phyloP scores from a whole-genome alignment of 2,329 filamentous ascomycete species.

The Fusarium torulosum region DNA sequence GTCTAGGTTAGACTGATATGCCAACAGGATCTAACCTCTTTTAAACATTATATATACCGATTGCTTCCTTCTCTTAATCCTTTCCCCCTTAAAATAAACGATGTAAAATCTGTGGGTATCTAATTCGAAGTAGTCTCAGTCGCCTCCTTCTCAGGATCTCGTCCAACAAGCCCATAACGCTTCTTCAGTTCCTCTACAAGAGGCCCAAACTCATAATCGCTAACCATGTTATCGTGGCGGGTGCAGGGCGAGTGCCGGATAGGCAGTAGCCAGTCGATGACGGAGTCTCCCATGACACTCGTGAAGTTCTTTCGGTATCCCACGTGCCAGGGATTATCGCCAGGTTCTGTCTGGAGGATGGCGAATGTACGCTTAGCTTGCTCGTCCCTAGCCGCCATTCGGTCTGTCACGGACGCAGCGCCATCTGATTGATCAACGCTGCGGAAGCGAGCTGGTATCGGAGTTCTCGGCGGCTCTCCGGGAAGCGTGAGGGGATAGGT shows the following conservation, averaged over 20 bases:
- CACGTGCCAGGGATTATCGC: slow-evolving; percentile 89
- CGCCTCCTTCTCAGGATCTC: slow-evolving; percentile 20
- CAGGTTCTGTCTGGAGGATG: slow-evolving; percentile 77
- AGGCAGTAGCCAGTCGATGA: slow-evolving; percentile 85
- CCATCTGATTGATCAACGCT: slow-evolving; percentile 8
- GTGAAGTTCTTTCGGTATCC: slow-evolving; percentile 78
- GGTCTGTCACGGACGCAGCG: slow-evolving; percentile 29
- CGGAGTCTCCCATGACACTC: slow-evolving; percentile 79
- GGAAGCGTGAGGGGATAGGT: slow-evolving; percentile 66
- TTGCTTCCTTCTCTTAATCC: slow-evolving; percentile 13
- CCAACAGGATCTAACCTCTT: slow-evolving; percentile 6
- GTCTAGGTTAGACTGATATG: slow-evolving; percentile 1
- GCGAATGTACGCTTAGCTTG: slow-evolving; percentile 77
- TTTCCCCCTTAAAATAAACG: not conserved
- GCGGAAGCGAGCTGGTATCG: slow-evolving; percentile 17
- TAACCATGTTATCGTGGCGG: slow-evolving; percentile 72
- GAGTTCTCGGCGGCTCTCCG: slow-evolving; percentile 17
- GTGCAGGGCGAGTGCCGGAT: slow-evolving; percentile 80
- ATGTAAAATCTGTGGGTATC: slow-evolving; percentile 34
- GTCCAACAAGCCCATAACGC: slow-evolving; percentile 50
- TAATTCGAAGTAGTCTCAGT: slow-evolving; percentile 39
- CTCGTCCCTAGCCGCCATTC: slow-evolving; percentile 54
- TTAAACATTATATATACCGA: slow-evolving; percentile 28
- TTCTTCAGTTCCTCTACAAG: slow-evolving; percentile 68
- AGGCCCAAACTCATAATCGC: slow-evolving; percentile 76